Evolutionary conservation across 129 eudicot genomes (phyloP).

Genomic region (Glebionis coronaria): DNA sequence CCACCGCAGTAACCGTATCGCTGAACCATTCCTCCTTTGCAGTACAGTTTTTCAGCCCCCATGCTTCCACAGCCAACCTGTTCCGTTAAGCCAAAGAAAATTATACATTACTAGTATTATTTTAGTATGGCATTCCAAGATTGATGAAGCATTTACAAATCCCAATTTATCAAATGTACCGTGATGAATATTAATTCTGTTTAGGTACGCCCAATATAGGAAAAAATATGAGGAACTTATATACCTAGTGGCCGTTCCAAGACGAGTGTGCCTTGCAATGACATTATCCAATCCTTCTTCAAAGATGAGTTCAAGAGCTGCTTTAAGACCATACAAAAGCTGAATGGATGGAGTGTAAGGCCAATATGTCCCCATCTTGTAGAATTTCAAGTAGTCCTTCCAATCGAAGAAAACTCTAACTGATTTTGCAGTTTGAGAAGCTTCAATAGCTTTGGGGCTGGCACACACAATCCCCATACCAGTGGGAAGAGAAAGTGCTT

Average conservation of each 20-base stretch:
- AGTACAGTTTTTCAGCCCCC: conserved; percentile 79
- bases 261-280: conserved; percentile 87
- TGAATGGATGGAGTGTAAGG: conserved; percentile 99
- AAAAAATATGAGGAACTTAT: no score
- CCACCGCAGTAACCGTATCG: conserved; percentile 94
- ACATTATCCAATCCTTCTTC: conserved; percentile 99
- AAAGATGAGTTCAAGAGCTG: conserved; percentile 89
- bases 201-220: no score
- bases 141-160: no score
- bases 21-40: conserved; percentile 94
- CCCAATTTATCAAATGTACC: no score
- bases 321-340: conserved; percentile 82
- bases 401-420: conserved; percentile 93
- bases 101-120: no score
- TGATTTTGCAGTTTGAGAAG: conserved; percentile 83
- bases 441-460: conserved; percentile 91
- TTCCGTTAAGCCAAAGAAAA: not conserved
- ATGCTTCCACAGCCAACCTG: conserved; percentile 76
- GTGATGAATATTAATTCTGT: no score
- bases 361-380: conserved; percentile 93
- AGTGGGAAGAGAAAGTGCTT: conserved; percentile 96
- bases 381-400: conserved; percentile 95
- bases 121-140: no score
- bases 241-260: conserved; percentile 84
- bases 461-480: conserved; percentile 97